phyloP scores from a whole-genome alignment of 2,329 filamentous ascomycete species.

The Nigrospora osmanthi region DNA sequence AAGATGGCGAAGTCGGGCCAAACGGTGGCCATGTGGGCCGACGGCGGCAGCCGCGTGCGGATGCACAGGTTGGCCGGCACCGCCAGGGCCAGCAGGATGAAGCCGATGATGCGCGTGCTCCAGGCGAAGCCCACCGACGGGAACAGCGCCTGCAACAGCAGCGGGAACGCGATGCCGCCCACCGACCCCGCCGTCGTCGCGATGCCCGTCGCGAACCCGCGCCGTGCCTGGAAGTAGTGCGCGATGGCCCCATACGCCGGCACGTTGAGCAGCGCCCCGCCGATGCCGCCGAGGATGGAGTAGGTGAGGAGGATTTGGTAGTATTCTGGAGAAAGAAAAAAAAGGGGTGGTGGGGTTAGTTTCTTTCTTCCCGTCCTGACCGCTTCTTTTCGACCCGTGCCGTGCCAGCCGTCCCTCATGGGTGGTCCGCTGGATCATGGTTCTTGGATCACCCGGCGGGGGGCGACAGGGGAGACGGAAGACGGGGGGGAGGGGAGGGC shows the following conservation, averaged over 20 bases:
- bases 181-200: slow-evolving; percentile 12
- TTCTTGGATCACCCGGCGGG: no score
- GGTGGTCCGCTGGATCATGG: no score
- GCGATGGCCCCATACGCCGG: slow-evolving; percentile 13
- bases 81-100: slow-evolving; percentile 17
- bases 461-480: not conserved
- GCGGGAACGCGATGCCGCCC: slow-evolving; percentile 23
- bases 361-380: not conserved
- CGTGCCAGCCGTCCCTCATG: no score
- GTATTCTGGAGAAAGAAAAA: slow-evolving; percentile 1
- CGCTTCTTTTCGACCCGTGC: no score
- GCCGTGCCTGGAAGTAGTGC: slow-evolving; percentile 16
- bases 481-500: no score
- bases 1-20: slow-evolving; percentile 29
- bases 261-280: slow-evolving; percentile 6
- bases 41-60: slow-evolving; percentile 26
- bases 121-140: slow-evolving; percentile 23
- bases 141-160: slow-evolving; percentile 22
- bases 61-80: slow-evolving; percentile 14
- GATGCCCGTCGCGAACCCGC: slow-evolving; percentile 17
- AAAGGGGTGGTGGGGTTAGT: no score
- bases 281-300: slow-evolving; percentile 5
- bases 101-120: slow-evolving; percentile 23
- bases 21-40: slow-evolving; percentile 21
- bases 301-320: slow-evolving; percentile 7